Evolutionary conservation across 495 filamentous ascomycete genomes (phyloP).

Genomic region (Pseudevernia furfuracea): DNA sequence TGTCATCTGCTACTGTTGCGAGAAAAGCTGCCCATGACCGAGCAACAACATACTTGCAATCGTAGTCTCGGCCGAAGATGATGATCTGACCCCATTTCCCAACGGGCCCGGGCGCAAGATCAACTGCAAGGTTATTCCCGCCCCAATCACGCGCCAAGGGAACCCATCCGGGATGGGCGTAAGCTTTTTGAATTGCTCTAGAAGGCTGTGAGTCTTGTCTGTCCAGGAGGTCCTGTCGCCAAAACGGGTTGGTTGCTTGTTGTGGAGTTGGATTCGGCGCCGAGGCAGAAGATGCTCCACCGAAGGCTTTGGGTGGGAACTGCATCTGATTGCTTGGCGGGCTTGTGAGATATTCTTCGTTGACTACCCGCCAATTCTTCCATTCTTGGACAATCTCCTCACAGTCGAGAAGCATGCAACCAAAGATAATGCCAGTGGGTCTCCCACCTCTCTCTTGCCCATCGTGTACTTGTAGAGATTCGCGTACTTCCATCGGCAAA

Average conservation of each 20-base stretch:
- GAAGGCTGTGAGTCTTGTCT: conserved; percentile 85
- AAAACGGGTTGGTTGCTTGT: conserved; percentile 51
- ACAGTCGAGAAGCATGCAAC: conserved; percentile 92
- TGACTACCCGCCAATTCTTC: conserved; percentile 91
- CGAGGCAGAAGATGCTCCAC: conserved; percentile 52
- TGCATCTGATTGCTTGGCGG: conserved; percentile 48
- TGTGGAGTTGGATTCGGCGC: conserved; percentile 39
- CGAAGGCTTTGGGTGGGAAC: conserved; percentile 58
- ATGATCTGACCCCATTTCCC: conserved; percentile 96
- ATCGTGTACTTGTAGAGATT: conserved; percentile 85
- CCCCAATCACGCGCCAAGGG: conserved; percentile 96
- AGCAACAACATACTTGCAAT: conserved; percentile 94
- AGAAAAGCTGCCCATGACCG: conserved; percentile 88
- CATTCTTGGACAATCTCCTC: conserved; percentile 98
- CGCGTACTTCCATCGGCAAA: conserved; percentile 84
- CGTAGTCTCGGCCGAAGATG: conserved; percentile 93
- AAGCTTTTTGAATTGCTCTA: conserved; percentile 80
- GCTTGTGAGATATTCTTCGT: conserved; percentile 70
- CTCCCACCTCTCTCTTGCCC: conserved; percentile 89
- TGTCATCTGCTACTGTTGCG: conserved; percentile 79
- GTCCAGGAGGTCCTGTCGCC: conserved; percentile 77
- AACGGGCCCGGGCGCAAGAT: conserved; percentile 83
- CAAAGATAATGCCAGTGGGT: conserved; percentile 88
- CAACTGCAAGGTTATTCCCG: conserved; percentile 91
- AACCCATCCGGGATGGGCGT: conserved; percentile 93